Base-by-base conservation (phyloP, 495 filamentous ascomycete species). In the Trichocladium antarcticum region DNA sequence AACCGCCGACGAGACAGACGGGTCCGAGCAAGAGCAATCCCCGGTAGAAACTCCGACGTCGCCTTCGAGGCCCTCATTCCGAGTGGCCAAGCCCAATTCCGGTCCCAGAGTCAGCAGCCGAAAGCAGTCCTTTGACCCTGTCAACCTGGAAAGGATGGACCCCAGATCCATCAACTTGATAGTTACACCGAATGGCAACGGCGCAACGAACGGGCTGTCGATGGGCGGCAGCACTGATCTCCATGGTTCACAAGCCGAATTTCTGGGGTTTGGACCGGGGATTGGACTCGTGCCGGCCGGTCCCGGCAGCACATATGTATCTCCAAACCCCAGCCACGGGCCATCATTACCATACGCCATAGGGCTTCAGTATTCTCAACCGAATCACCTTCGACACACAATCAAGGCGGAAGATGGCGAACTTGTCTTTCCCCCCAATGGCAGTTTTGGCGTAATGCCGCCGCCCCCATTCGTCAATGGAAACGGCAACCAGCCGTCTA, bases 71-170 rank as follows among this genome's bases (percentile, higher is more conserved):
- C 56, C 50, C 35, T 32, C 60, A 1, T 76, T 69, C 47, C 65
- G 74, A 38, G 61, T 76, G 4, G 62, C 56, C 43, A 76, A 76
- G 41, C 27, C 64, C 3, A 44, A 38, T 52, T 35, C 49, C 24
- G 39, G 47, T 17, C 54, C 55, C 28, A 61, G 58, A 47, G 53
- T 57, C 17, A 59, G 50, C 19, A 50, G 53, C 39, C 65, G 70
- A 56, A 74, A 72, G 45, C 73, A 63, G 29, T 69, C 71, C 0
- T 65, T 70, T 42, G 72, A 76, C 37, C 52, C 58, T 0, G 55
- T 58, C 6, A 64, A 63, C 19, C 49, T 77, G 24, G 58, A 67
- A 42, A 67, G 73, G 44, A 73, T 75, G 57, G 66, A 75, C 43
- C 59, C 64, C 28, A 67, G 56, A 43, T 64, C 60, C 0, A 35